Evolutionary conservation across 2,329 filamentous ascomycete species (phyloP), one percentile per base, ranked within the genome.

Genomic region (Fusarium staphyleae): DNA sequence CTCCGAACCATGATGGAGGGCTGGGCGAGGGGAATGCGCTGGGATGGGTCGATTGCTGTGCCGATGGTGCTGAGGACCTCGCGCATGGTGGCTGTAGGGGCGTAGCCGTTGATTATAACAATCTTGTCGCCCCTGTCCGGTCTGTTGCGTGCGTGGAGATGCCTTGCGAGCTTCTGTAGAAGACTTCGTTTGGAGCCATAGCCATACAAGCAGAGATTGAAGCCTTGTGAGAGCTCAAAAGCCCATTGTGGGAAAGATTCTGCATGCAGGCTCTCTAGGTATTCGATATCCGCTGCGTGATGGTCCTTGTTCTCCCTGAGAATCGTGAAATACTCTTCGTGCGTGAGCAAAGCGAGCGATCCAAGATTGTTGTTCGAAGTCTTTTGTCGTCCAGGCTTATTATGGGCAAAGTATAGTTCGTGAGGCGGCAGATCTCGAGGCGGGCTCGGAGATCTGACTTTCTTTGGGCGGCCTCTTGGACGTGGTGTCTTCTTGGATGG

Each of bases 361-460:
- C 88, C 82, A 5, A 98, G 79, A 0, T 86, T 96, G 62, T 95
- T 95, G 69, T 90, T 89, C 2, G 93, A 97, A 0, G 93, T 96
- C 73, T 93, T 93, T 36, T 85, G 80, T 4, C 86, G 83, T 2
- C 91, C 92, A 0, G 90, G 87, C 40, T 91, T 87, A 70, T 96
- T 97, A 69, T 98, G 91, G 69, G 88, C 90, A 72, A 99, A 98
- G 77, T 96, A 99, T 62, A 89, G 84, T 72, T 98, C 95, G 69
- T 97, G 91, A 0, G 93, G 81, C 5, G 93, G 90, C 2, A 98
- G 81, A 66, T 96, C 85, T 45, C 86, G 83, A 14, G 93, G 91
- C 3, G 91, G 91, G 5, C 89, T 92, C 1, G 90, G 89, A 6
- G 89, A 91, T 50, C 84, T 85, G 18, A 43, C 59, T 24, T 65